Evolutionary conservation across 192 early-diverging fungal genomes (phyloP), one percentile per base, ranked within the genome.

Genomic region (Phlyctochytrium planicorne): DNA sequence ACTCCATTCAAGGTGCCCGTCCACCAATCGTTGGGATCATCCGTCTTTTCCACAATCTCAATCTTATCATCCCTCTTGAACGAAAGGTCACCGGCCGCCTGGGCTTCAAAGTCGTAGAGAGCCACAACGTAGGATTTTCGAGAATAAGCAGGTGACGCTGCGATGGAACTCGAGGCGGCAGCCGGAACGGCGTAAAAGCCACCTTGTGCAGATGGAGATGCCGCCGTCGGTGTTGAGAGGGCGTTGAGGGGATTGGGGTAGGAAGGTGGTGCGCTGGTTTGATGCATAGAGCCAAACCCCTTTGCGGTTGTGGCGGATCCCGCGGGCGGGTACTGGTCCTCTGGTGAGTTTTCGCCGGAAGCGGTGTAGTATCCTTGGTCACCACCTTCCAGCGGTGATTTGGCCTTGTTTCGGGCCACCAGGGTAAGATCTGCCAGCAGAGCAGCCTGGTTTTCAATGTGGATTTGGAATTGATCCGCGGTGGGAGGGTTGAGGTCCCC

Each of bases 21-120:
- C 83, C 83, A 84, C 96, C 96, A 98, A 73, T 95, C 92, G 71
- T 96, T 90, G 33, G 78, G 81, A 52, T 85, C 82, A 2, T 84
- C 82, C 1, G 91, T 91, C 65, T 85, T 82, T 70, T 90, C 85
- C 32, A 88, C 50, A 20, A 98, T 85, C 6, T 84, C 88, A 71
- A 98, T 95, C 33, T 88, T 72, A 73, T 98, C 95, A 60, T 93
- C 93, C 68, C 90, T 89, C 68, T 79, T 85, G 75, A 98, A 98
- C 29, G 82, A 66, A 62, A 98, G 73, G 70, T 98, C 96, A 23
- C 89, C 93, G 2, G 81, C 73, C 74, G 93, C 84, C 66, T 93
- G 87, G 1, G 90, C 93, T 12, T 77, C 74, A 77, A 91, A 98
- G 75, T 96, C 91, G 63, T 93, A 98, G 69, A 92, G 64, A 0